Evolutionary conservation across 108 stramenopile species (phyloP), one percentile per base, ranked within the genome.

Genomic region (Cyclotella sp.): DNA sequence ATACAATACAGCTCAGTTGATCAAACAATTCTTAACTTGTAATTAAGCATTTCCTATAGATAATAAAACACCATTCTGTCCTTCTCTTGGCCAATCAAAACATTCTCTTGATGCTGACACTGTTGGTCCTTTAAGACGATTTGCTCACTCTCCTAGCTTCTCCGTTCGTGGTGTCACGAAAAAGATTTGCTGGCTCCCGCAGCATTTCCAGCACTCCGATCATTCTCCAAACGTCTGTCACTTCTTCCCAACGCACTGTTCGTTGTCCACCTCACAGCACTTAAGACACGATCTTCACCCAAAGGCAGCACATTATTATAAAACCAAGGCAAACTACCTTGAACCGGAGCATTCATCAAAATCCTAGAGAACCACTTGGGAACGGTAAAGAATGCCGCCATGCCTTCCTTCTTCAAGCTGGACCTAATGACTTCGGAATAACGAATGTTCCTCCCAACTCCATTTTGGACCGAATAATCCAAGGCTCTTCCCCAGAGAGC

Each of bases 241-340:
- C 9, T n/a, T 7, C n/a, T 49, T 49, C 47, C 47, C 47, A 49
- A n/a, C 1, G 47, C 47, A 49, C 47, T 21, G 13, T 21, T 58
- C 55, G 26, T 21, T 14, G 58, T 68, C 75, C 79, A 76, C 15
- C 68, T 21, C 49, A 54, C 51, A 40, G 41, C 55, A 19, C 47
- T 47, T 70, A 92, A 64, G 19, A 87, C 86, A 4, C 68, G 51
- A 14, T 53, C 67, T 54, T 93, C 91, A 12, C 91, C 91, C 64
- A 93, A 72, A 0, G 91, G 91, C 68, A 93, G 70, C 34, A 93
- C 72, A 51, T 93, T 85, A 67, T 93, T 93, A 82, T 93, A 93
- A 69, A 90, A 93, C 89, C 89, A 93, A 42, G 91, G 89, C 46
- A 93, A 55, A 15, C 60, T 64, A 22, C 91, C 91, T 65, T 93